Percentiles rank a stretch among this genome's conserved stretches.
phyloP scores from a whole-genome alignment of 2,329 filamentous ascomycete species.

The Botrytis squamosa region DNA sequence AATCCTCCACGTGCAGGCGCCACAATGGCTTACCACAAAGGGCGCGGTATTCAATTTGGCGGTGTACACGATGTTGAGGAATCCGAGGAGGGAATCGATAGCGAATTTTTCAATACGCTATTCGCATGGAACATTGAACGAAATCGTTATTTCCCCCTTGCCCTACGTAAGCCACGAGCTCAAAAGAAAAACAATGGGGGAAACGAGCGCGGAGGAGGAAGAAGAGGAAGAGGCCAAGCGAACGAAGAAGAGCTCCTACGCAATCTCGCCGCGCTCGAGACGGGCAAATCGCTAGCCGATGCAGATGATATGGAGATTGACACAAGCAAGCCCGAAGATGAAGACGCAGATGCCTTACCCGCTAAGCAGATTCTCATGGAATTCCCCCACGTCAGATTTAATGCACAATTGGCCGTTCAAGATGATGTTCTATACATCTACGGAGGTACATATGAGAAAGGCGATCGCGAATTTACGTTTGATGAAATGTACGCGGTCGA shows the following conservation, averaged over 20 bases:
- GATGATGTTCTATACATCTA: conserved; percentile 93
- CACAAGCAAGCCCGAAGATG: conserved; percentile 47
- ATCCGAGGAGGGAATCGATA: conserved; percentile 92
- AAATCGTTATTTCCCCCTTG: conserved; percentile 88
- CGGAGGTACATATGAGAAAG: conserved; percentile 92
- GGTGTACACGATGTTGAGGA: conserved; percentile 92
- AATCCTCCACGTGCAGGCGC: conserved; percentile 80
- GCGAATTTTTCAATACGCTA: conserved; percentile 91
- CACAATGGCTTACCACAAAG: conserved; percentile 93
- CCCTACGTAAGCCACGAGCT: conserved; percentile 69
- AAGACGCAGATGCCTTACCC: conserved; percentile 51
- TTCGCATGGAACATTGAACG: conserved; percentile 94
- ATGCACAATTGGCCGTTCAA: conserved; percentile 85
- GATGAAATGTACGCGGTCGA: conserved; percentile 93
- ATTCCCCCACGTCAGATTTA: conserved; percentile 87
- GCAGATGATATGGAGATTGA: conserved; percentile 51
- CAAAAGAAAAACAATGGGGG: conserved; percentile 60
- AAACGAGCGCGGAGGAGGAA: conserved; percentile 54
- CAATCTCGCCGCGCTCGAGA: conserved; percentile 82
- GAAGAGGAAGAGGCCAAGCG: conserved; percentile 76
- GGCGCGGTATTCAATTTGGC: conserved; percentile 87
- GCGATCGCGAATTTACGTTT: conserved; percentile 91
- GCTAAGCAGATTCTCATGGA: conserved; percentile 70
- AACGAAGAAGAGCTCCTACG: conserved; percentile 87
- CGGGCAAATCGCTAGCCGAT: conserved; percentile 62